A percentile compares a stretch with the other conserved stretches of the same genome.
Conservation (phyloP, 352 stramenopile species). For the Globisporangium ultimum region DNA sequence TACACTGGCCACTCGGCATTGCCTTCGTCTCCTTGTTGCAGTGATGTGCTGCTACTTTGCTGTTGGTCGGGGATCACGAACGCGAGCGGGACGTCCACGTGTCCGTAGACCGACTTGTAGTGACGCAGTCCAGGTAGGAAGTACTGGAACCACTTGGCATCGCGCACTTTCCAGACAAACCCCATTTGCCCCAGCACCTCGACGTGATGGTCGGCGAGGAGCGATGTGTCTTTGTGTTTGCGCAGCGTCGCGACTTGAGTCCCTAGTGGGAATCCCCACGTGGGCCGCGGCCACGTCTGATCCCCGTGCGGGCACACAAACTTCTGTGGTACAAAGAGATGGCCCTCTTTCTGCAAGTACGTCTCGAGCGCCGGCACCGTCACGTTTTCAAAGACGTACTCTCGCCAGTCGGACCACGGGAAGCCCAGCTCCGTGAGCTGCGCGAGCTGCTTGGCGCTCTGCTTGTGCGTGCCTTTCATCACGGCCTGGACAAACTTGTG, state of each 20-base stretch:
- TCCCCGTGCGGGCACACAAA: slow-evolving; percentile 82
- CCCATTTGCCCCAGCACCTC: slow-evolving; percentile 84
- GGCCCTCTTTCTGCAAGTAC: slow-evolving; percentile 77
- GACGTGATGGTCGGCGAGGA: slow-evolving; percentile 52
- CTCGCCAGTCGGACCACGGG: slow-evolving; percentile 45
- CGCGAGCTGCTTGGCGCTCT: slow-evolving; percentile 28
- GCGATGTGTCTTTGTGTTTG: slow-evolving; percentile 37
- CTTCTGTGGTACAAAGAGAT: slow-evolving; percentile 91
- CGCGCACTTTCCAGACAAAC: slow-evolving; percentile 89
- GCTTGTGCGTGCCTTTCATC: slow-evolving; percentile 19
- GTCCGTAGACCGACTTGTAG: slow-evolving; percentile 58
- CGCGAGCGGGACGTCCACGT: slow-evolving; percentile 52
- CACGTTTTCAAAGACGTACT: slow-evolving; percentile 65
- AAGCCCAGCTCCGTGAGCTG: slow-evolving; percentile 50
- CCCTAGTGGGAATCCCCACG: slow-evolving; percentile 83
- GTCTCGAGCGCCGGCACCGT: slow-evolving; percentile 69
- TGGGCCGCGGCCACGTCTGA: slow-evolving; percentile 69
- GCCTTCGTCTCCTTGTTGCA: slow-evolving; percentile 12
- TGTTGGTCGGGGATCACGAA: slow-evolving; percentile 47
- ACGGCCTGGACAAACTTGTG: slow-evolving; percentile 54
- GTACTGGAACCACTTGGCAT: slow-evolving; percentile 69
- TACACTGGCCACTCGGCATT: slow-evolving; percentile 40
- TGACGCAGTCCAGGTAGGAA: slow-evolving; percentile 57
- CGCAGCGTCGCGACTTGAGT: slow-evolving; percentile 87
- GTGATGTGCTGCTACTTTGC: not conserved